Evolutionary conservation across 371 early-diverging fungal genomes (phyloP).

Genomic region (Entomophthora muscae): DNA sequence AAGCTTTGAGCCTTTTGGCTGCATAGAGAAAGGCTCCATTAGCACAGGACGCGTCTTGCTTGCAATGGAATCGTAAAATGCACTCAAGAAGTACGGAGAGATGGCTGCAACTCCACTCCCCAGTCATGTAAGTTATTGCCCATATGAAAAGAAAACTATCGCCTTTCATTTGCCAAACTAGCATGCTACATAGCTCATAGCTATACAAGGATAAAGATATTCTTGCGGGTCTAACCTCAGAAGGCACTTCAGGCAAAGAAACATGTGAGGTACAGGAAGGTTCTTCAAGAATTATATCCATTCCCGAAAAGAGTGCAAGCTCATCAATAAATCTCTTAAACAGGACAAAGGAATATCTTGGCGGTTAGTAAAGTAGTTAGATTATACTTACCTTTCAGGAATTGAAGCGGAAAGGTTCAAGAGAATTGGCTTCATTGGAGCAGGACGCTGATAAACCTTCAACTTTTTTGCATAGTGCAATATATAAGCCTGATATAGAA

Average conservation of each 20-base stretch:
- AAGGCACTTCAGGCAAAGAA: not conserved
- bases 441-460: slow-evolving; percentile 25
- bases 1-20: not conserved
- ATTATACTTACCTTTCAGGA: slow-evolving; percentile 5
- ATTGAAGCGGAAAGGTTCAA: slow-evolving; percentile 8
- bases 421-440: slow-evolving; percentile 13
- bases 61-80: not conserved
- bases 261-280: not conserved
- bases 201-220: not conserved
- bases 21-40: not conserved
- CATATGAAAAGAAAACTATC: not conserved
- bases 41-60: not conserved
- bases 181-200: not conserved
- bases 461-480: slow-evolving; percentile 22
- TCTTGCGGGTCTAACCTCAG: not conserved
- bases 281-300: not conserved
- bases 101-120: not conserved
- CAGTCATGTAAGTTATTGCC: not conserved
- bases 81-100: not conserved
- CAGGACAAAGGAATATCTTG: not conserved
- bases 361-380: not conserved
- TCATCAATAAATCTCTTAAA: not conserved
- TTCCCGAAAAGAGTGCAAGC: not conserved
- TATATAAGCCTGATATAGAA: slow-evolving; percentile 23
- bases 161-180: not conserved